Evolutionary conservation across 768 basidiomycete genomes (phyloP).

Genomic region (Lentinula edodes): DNA sequence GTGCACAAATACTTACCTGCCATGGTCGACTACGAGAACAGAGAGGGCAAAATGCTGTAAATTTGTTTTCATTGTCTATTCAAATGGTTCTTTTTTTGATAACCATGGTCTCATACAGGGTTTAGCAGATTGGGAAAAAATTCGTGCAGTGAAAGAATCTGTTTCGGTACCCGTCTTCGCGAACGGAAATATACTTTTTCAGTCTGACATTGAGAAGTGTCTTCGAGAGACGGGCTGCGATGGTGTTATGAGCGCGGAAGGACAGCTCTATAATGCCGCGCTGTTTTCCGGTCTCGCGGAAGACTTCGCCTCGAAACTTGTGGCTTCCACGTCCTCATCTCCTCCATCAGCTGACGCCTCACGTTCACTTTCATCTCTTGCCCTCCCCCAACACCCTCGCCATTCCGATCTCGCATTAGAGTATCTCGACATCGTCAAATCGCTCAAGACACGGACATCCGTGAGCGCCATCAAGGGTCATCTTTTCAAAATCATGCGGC

Average conservation of each 20-base stretch:
- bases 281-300: constrained; percentile 46
- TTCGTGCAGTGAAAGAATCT: constrained; percentile 84
- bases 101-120: constrained; percentile 41
- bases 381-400: constrained; percentile 46
- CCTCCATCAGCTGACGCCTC: constrained; percentile 11
- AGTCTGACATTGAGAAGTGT: constrained; percentile 77
- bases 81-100: neutral
- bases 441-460: constrained; percentile 64
- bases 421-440: constrained; percentile 76
- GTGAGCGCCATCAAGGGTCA: constrained; percentile 85
- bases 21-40: constrained; percentile 92
- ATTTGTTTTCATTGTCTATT: neutral
- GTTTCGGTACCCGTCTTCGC: constrained; percentile 93
- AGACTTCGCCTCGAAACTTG: neutral
- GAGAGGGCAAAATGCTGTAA: constrained; percentile 77
- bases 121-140: constrained; percentile 85
- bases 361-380: constrained; percentile 7
- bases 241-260: constrained; percentile 94
- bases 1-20: constrained; percentile 91
- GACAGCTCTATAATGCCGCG: constrained; percentile 88
- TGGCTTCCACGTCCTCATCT: constrained; percentile 7
- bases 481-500: constrained; percentile 87
- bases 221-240: constrained; percentile 82
- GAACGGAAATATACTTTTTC: constrained; percentile 91
- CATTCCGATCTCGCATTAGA: constrained; percentile 72